phyloP scores from a whole-genome alignment of 164 flowering plant genomes.

The Aristolochia californica region DNA sequence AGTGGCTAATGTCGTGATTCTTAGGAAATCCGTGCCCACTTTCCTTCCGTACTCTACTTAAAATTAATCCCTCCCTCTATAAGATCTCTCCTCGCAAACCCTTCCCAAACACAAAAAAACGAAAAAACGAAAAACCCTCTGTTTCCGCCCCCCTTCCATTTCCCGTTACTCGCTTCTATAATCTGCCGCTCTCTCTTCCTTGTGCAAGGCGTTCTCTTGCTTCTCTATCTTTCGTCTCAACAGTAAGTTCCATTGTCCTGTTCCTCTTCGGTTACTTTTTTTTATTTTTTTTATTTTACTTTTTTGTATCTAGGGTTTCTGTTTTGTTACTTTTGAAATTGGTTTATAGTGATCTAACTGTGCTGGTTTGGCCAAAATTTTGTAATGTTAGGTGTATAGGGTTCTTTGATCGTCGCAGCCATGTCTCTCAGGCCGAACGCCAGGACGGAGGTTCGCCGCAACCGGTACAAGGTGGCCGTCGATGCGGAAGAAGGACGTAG shows the following conservation, averaged over 20 bases:
- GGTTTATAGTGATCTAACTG: neutral
- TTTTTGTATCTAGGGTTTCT: neutral
- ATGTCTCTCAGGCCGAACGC: slow-evolving; percentile 72
- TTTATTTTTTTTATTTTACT: neutral
- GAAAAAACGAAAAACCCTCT: slow-evolving; percentile 1
- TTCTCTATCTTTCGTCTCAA: neutral
- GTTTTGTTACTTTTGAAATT: neutral
- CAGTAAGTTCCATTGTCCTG: neutral
- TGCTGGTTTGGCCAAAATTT: too few relatives aligned
- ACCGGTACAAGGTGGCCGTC: slow-evolving; percentile 75
- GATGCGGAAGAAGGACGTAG: slow-evolving; percentile 80
- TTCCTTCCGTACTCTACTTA: neutral
- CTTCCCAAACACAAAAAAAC: neutral
- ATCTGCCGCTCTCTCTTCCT: too few relatives aligned
- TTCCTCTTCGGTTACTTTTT: neutral
- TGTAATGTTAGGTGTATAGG: neutral
- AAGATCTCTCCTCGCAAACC: neutral
- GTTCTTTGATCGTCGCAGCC: slow-evolving; percentile 11
- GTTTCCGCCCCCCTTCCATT: neutral
- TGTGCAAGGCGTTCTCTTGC: too few relatives aligned
- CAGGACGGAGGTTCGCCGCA: slow-evolving; percentile 64
- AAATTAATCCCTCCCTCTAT: neutral
- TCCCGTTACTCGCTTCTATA: neutral
- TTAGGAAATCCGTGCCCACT: neutral
- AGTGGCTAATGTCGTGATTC: slow-evolving; percentile 2